Evolutionary conservation across 192 early-diverging fungal species (phyloP).

Genomic region (Umbelopsis vinacea): DNA sequence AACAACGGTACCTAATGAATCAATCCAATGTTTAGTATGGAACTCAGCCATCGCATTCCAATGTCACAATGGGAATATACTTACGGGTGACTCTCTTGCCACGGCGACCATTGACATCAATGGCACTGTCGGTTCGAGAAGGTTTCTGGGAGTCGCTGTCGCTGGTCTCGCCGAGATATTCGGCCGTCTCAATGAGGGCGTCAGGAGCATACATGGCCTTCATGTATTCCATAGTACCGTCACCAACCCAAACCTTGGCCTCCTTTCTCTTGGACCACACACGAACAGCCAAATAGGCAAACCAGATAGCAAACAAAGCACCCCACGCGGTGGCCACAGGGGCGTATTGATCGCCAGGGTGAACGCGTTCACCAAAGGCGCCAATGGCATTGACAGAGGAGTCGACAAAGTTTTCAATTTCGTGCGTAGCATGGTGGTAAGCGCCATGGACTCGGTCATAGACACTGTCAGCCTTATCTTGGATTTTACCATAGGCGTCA

Average conservation of each 20-base stretch:
- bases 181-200: background rate
- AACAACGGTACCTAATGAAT: background rate
- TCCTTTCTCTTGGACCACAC: slow-evolving; percentile 43
- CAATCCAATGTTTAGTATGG: background rate
- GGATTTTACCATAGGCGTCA: background rate
- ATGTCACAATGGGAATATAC: background rate
- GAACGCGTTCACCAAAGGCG: slow-evolving; percentile 17
- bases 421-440: slow-evolving; percentile 6
- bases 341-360: slow-evolving; percentile 27
- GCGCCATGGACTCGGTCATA: slow-evolving; percentile 37
- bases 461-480: slow-evolving; percentile 4
- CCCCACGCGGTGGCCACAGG: slow-evolving; percentile 46
- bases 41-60: background rate
- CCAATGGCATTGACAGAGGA: slow-evolving; percentile 3
- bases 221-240: slow-evolving; percentile 34
- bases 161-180: slow-evolving; percentile 21
- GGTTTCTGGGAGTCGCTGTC: slow-evolving; percentile 30
- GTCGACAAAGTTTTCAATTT: slow-evolving; percentile 1
- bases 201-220: slow-evolving; percentile 11
- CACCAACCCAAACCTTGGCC: slow-evolving; percentile 41
- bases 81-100: background rate
- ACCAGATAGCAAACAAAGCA: slow-evolving; percentile 42
- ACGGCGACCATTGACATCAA: slow-evolving; percentile 25
- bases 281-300: slow-evolving; percentile 40
- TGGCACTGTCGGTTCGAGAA: slow-evolving; percentile 39